Percentiles rank a stretch among this genome's conserved stretches.
These are phyloP conservation scores for Solanum neorickii DNA, from an alignment of 257 asterid species.

Conservation along the genomic window DNA sequence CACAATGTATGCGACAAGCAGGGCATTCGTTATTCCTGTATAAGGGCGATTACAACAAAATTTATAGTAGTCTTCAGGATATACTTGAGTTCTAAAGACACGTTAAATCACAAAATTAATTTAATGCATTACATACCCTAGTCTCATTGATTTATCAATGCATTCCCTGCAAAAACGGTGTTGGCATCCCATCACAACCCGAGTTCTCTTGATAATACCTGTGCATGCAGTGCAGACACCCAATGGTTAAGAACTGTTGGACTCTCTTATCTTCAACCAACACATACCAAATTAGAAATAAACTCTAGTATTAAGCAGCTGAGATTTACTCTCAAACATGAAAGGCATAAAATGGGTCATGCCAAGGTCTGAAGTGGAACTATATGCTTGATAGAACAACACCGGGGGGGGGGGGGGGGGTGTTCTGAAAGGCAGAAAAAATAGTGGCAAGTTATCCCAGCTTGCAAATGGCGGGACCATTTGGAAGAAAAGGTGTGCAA, in stretches of 20 bases:
- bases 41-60: neutral
- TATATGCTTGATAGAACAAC: neutral
- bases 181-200: constrained; percentile 48
- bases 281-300: neutral
- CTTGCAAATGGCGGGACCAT: neutral
- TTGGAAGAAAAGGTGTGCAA: neutral
- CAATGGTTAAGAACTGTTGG: neutral
- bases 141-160: constrained; percentile 50
- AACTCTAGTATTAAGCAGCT: neutral
- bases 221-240: neutral
- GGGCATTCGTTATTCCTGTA: constrained; percentile 50
- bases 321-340: neutral
- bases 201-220: constrained; percentile 40
- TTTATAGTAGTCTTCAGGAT: neutral
- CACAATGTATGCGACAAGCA: constrained; percentile 44
- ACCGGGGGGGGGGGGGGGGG: neutral
- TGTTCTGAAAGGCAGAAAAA: neutral
- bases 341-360: neutral
- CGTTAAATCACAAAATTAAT: neutral
- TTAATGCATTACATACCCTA: constrained; percentile 24
- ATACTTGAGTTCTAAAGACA: neutral
- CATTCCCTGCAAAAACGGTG: constrained; percentile 57
- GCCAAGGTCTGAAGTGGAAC: neutral
- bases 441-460: neutral
- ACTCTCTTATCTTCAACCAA: neutral